Conservation (phyloP, 257 asterid genomes). For the Ehretia macrophylla region DNA sequence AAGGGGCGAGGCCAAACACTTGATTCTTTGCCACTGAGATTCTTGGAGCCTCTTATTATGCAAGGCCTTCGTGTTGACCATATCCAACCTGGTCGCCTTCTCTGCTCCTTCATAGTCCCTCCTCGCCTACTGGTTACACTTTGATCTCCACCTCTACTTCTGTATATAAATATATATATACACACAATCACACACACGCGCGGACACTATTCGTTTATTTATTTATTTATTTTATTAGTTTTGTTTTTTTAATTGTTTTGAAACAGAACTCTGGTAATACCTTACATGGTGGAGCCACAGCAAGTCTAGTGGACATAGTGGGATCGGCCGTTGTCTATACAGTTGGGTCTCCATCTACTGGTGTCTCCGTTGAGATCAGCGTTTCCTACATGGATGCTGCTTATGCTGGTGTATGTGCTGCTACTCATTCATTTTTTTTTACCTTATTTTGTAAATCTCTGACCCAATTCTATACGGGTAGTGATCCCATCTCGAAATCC, state of each 20-base stretch:
- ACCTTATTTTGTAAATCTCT: background rate
- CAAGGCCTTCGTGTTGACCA: conserved; percentile 60
- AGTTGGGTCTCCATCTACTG: conserved; percentile 42
- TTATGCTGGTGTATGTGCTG: conserved; percentile 53
- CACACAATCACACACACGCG: background rate
- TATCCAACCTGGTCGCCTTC: conserved; percentile 64
- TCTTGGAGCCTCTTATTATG: conserved; percentile 63
- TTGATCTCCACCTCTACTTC: background rate
- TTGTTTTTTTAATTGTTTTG: background rate
- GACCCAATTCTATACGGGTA: background rate
- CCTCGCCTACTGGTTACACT: conserved; percentile 71
- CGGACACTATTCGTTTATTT: background rate
- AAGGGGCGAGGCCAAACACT: conserved; percentile 32
- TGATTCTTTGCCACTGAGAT: conserved; percentile 57
- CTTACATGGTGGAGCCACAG: conserved; percentile 85
- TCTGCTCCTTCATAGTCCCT: conserved; percentile 70
- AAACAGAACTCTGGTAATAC: conserved; percentile 50
- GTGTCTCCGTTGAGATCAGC: conserved; percentile 80
- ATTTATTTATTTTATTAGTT: background rate
- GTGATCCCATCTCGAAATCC: too few relatives aligned
- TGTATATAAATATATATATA: too few relatives aligned
- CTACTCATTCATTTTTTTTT: background rate
- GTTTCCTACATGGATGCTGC: conserved; percentile 73
- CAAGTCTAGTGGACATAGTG: conserved; percentile 69
- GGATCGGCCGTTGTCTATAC: conserved; percentile 65